Evolutionary conservation across 805 yeast genomes (phyloP).

Genomic region (Wickerhamomyces ciferrii): DNA sequence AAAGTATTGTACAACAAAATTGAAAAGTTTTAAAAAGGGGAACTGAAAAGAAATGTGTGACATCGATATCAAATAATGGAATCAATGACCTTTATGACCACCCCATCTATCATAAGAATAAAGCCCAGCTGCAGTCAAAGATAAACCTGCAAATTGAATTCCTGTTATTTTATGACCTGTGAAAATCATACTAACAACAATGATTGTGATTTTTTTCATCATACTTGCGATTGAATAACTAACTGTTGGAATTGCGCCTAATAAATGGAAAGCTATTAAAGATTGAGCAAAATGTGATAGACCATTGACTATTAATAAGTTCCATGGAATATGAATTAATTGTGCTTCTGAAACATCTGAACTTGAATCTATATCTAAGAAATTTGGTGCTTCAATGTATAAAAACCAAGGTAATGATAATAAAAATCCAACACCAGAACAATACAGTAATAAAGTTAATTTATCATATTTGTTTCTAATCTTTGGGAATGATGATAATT

Average conservation of each 20-base stretch:
- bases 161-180: conserved; percentile 43
- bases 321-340: conserved; percentile 34
- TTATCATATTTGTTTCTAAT: conserved; percentile 59
- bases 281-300: conserved; percentile 76
- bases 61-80: too few species aligned
- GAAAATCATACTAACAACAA: conserved; percentile 69
- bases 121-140: conserved; percentile 48
- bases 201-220: conserved; percentile 84
- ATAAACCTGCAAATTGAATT: conserved; percentile 43
- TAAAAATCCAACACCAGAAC: conserved; percentile 66
- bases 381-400: conserved; percentile 48
- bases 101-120: conserved; percentile 63
- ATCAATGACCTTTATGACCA: conserved; percentile 5
- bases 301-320: conserved; percentile 59
- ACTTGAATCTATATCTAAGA: conserved; percentile 11
- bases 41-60: too few species aligned
- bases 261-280: conserved; percentile 70
- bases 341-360: conserved; percentile 18
- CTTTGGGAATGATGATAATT: conserved; percentile 9
- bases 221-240: conserved; percentile 83
- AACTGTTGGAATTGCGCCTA: conserved; percentile 79
- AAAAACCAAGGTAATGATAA: conserved; percentile 75
- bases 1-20: too few species aligned
- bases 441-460: conserved; percentile 73
- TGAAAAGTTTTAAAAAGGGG: too few species aligned